These are phyloP conservation scores for Berberis vulgaris DNA, from an alignment of 164 flowering plant genomes.

Conservation along the genomic window DNA sequence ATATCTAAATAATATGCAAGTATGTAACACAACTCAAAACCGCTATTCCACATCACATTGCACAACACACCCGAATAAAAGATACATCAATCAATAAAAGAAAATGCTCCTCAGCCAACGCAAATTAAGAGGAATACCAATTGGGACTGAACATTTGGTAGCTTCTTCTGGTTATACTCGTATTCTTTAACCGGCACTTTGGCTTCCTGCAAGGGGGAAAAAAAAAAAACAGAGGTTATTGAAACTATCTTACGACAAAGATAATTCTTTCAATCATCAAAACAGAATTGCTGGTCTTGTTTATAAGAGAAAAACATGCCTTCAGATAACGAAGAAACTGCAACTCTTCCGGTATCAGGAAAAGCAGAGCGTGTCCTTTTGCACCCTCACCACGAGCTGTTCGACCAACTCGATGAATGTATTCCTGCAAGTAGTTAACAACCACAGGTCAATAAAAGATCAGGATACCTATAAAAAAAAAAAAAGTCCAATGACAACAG, in stretches of 20 bases:
- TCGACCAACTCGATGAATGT: slow-evolving; percentile 95
- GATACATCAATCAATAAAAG: background rate
- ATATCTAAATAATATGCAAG: too few relatives aligned
- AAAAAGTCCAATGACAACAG: background rate
- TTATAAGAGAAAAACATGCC: slow-evolving; percentile 29
- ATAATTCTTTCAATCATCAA: background rate
- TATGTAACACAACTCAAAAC: background rate
- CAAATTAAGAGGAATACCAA: slow-evolving; percentile 37
- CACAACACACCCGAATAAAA: background rate
- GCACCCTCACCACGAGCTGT: slow-evolving; percentile 99
- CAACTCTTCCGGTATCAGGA: slow-evolving; percentile 83
- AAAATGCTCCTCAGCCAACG: background rate
- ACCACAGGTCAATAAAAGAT: background rate
- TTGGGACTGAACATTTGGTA: slow-evolving; percentile 71
- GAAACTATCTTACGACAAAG: background rate
- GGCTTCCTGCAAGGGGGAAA: slow-evolving; percentile 51
- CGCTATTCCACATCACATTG: too few relatives aligned
- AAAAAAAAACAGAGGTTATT: background rate
- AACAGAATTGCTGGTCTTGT: background rate
- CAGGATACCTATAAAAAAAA: background rate
- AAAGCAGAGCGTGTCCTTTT: slow-evolving; percentile 79
- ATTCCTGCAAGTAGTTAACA: slow-evolving; percentile 46
- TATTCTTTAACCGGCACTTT: slow-evolving; percentile 82
- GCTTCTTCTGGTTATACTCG: slow-evolving; percentile 59
- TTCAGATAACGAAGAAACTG: slow-evolving; percentile 75